Conservation (phyloP, 108 stramenopile genomes). For the Pseudonitzschia multistriata region DNA sequence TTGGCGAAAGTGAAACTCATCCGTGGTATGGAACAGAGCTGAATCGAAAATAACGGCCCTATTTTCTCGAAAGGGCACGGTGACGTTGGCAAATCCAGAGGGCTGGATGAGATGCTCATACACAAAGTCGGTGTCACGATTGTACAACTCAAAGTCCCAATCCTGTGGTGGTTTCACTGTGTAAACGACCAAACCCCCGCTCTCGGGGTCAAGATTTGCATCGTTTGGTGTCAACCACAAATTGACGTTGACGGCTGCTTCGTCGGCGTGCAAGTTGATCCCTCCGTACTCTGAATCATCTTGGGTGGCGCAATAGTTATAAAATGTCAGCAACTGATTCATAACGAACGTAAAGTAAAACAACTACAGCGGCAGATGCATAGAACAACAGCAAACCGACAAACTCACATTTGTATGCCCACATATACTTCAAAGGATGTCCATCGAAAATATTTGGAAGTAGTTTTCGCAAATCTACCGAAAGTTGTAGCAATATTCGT, state of each 20-base stretch:
- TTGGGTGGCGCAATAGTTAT: constrained; percentile 33
- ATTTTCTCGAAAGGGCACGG: constrained; percentile 69
- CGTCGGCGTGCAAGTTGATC: constrained; percentile 77
- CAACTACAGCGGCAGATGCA: background rate
- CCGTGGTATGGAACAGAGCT: constrained; percentile 78
- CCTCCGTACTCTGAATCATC: constrained; percentile 55
- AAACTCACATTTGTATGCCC: constrained; percentile 41
- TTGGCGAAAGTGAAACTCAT: constrained; percentile 53
- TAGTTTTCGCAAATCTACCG: constrained; percentile 44
- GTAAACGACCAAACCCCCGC: constrained; percentile 74
- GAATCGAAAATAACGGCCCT: constrained; percentile 83
- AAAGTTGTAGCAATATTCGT: constrained; percentile 51
- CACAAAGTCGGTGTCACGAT: constrained; percentile 55
- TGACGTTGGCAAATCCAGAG: constrained; percentile 66
- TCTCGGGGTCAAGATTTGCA: constrained; percentile 61
- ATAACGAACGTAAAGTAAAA: background rate
- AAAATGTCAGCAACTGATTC: background rate
- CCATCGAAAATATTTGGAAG: constrained; percentile 54
- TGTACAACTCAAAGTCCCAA: constrained; percentile 65
- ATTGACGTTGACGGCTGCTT: constrained; percentile 82
- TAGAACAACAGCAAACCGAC: background rate
- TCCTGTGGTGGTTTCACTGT: constrained; percentile 66
- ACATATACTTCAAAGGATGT: constrained; percentile 61
- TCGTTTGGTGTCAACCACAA: constrained; percentile 78
- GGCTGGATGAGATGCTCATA: constrained; percentile 49